Evolutionary conservation across 2,329 filamentous ascomycete species (phyloP), one percentile per base, ranked within the genome.

Genomic region (Akanthomyces uredinophilus): DNA sequence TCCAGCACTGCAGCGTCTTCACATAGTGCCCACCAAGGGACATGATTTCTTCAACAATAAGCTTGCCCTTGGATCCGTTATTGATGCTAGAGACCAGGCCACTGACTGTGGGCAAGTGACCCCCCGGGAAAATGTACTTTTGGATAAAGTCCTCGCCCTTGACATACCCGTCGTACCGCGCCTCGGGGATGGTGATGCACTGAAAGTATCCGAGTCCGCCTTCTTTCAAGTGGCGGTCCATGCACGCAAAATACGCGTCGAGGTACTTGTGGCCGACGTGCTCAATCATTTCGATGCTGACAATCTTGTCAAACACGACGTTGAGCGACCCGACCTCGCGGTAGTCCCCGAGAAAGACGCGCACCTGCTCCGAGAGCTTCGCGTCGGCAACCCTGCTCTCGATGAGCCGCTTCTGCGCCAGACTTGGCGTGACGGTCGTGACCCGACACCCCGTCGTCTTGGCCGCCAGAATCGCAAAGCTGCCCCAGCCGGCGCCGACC

Each of bases 241-340:
- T 79, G 66, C 83, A 84, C 20, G 77, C 75, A 70, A 92, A 91
- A 70, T 91, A 92, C 2, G 83, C 87, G 24, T 81, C 78, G 37
- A 92, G 73, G 66, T 84, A 91, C 68, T 89, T 86, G 58, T 81
- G 77, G 4, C 89, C 89, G 0, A 91, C 89, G 1, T 87, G 87
- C 75, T 92, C 89, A 32, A 91, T 77, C 89, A 92, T 92, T 70
- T 92, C 89, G 61, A 91, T 90, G 8, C 86, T 90, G 14, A 91
- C 80, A 6, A 91, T 79, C 71, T 90, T 90, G 73, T 92, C 89
- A 67, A 85, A 92, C 0, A 77, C 76, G 1, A 72, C 75, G 44
- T 77, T 75, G n/a, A 54, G 59, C 0, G 85, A 83, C 1, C 83
- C 79, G 5, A 90, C 74, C 29, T 80, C 81, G 53, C 89, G 83